phyloP scores from a whole-genome alignment of 306 rosid genomes.

The Trifolium repens region DNA sequence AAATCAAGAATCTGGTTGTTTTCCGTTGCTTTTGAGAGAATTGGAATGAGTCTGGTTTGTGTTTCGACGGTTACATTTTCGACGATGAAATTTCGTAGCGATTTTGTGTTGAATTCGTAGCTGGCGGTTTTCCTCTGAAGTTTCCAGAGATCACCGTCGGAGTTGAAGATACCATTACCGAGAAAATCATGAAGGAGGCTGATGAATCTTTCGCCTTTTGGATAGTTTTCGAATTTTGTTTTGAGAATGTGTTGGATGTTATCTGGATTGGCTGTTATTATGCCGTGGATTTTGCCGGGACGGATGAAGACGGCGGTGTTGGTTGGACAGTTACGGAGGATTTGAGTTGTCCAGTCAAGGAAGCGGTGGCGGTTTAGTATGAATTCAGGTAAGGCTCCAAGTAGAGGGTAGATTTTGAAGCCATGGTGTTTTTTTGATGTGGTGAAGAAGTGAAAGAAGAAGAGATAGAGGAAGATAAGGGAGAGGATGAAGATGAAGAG shows the following conservation, averaged over 20 bases:
- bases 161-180: background rate
- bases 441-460: background rate
- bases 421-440: background rate
- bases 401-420: slow-evolving; percentile 3
- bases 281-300: background rate
- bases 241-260: background rate
- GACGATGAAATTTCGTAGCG: background rate
- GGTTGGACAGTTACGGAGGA: slow-evolving; percentile 7
- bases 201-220: slow-evolving; percentile 4
- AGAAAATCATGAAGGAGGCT: background rate
- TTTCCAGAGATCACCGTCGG: slow-evolving; percentile 10
- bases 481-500: background rate
- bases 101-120: slow-evolving; percentile 17
- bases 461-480: background rate
- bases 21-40: background rate
- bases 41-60: background rate
- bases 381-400: background rate
- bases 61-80: slow-evolving; percentile 4
- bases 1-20: background rate
- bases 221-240: slow-evolving; percentile 9
- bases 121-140: slow-evolving; percentile 18
- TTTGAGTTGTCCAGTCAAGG: background rate
- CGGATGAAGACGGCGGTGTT: background rate
- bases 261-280: background rate
- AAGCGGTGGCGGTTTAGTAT: slow-evolving; percentile 14